Base-by-base conservation (phyloP, 352 stramenopile species). In the Phytophthora europaea region DNA sequence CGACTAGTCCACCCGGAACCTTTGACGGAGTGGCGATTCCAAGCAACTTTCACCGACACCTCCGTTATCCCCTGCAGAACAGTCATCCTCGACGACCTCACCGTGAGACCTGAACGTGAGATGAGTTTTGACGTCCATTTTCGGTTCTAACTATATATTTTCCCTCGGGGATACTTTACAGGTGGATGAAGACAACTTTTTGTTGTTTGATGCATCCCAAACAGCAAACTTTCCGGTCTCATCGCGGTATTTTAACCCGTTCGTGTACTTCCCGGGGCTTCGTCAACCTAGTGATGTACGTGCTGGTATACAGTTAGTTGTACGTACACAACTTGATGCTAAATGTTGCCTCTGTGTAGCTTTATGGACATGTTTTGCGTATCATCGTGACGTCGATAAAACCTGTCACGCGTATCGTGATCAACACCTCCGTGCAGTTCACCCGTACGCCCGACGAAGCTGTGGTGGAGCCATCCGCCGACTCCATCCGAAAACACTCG, bases 401-500 rank as follows among this genome's bases (percentile, higher is more conserved):
- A 28, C 84, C 84, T 2, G 69, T 88, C 6, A 73, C 64, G 4
- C 79, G 78, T 20, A 76, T 83, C 3, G 84, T 90, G 54, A 87
- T 92, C 67, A 74, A 92, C 66, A 87, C 82, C 9, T 71, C 72
- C 6, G 82, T 90, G 13, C 78, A 89, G 13, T 90, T 89, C 47
- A 82, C 81, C 12, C 52, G 52, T 2, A 75, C 52, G 6, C 64
- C 65, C 6, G 66, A 77, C 15, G 70, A 75, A 18, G 59, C 53
- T 22, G 40, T 57, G 3, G 61, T 73, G 7, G 20, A 70, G 20
- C 68, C 68, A 33, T 61, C 60, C 12, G 61, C 59, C 31, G 26
- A 74, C 8, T 54, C 43, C 26, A 51, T 47, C 50, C 48, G 57
- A 16, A 54, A 63, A 6, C 45, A 62, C 26, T 60, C 51, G 15